These are phyloP conservation scores for Huntiella moniliformis DNA, from an alignment of 2,329 filamentous ascomycete species.

Conservation along the genomic window DNA sequence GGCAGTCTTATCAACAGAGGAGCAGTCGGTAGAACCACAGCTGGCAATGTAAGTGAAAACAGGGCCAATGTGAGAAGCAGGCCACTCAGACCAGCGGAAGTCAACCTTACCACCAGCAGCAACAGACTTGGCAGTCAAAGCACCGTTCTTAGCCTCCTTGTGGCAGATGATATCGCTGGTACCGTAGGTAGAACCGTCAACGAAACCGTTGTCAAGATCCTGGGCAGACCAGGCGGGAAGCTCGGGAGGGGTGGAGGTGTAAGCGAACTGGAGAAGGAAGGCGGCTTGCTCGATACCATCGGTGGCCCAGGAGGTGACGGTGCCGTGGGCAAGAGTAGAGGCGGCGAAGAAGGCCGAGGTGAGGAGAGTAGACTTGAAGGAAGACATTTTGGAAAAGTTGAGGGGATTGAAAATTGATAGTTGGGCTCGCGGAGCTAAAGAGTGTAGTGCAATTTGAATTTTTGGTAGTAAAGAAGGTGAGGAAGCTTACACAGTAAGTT, in stretches of 20 bases:
- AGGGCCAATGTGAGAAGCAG: conserved; percentile 28
- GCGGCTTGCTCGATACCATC: conserved; percentile 13
- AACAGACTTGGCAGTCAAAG: conserved; percentile 19
- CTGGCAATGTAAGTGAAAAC: conserved; percentile 46
- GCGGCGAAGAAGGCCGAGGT: conserved; percentile 4
- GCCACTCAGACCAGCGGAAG: conserved; percentile 25
- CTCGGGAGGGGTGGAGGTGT: conserved; percentile 13
- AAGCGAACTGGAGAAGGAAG: conserved; percentile 15
- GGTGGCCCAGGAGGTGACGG: conserved; percentile 9
- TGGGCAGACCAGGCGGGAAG: conserved; percentile 23
- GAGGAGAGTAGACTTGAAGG: conserved; percentile 8
- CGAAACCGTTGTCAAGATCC: conserved; percentile 31
- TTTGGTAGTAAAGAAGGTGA: conserved; percentile 1
- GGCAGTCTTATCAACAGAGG: conserved; percentile 29
- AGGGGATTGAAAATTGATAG: background rate
- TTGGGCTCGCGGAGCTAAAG: background rate
- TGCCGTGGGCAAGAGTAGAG: conserved; percentile 5
- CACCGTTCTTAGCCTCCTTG: conserved; percentile 21
- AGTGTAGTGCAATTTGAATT: conserved; percentile 2
- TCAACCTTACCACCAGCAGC: conserved; percentile 23
- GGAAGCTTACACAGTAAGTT: conserved; percentile 10
- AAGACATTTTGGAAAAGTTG: conserved; percentile 1
- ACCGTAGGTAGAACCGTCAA: conserved; percentile 23
- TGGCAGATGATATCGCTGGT: conserved; percentile 29
- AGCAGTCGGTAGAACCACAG: conserved; percentile 34